Conservation (phyloP, 2,329 filamentous ascomycete genomes). For the Monosporascus sp. region DNA sequence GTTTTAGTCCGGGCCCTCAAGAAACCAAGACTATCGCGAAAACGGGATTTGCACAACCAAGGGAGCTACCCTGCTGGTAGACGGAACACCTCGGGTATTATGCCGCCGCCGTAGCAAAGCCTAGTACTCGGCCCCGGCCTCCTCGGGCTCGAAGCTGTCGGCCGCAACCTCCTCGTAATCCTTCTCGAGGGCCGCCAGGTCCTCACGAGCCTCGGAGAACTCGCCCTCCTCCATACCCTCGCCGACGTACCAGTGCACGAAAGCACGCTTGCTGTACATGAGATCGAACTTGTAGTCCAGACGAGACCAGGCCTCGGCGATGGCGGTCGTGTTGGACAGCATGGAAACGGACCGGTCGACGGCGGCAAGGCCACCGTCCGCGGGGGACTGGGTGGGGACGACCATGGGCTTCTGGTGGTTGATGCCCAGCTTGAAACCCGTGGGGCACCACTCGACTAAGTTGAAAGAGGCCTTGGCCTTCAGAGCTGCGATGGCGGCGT, state of each 20-base stretch:
- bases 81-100: slow-evolving; percentile 18
- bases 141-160: slow-evolving; percentile 62
- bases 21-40: neutral
- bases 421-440: slow-evolving; percentile 71
- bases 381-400: slow-evolving; percentile 45
- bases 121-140: slow-evolving; percentile 76
- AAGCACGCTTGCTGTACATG: slow-evolving; percentile 74
- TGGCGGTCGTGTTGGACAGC: slow-evolving; percentile 71
- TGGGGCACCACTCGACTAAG: slow-evolving; percentile 71
- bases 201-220: slow-evolving; percentile 82
- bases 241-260: slow-evolving; percentile 77
- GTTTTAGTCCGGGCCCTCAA: too few species aligned
- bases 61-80: neutral
- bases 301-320: slow-evolving; percentile 67
- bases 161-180: slow-evolving; percentile 81
- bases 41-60: neutral
- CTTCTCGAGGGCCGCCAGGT: slow-evolving; percentile 78
- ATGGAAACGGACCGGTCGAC: slow-evolving; percentile 63
- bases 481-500: slow-evolving; percentile 58
- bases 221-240: slow-evolving; percentile 92
- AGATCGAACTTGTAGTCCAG: slow-evolving; percentile 72
- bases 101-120: slow-evolving; percentile 19
- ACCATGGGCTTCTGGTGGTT: slow-evolving; percentile 65
- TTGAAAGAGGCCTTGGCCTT: slow-evolving; percentile 70
- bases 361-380: slow-evolving; percentile 54